Percentiles rank a stretch among this genome's conserved stretches.
Evolutionary conservation across 1,284 basidiomycete species (phyloP).

Genomic region (Cryptococcus floricola): DNA sequence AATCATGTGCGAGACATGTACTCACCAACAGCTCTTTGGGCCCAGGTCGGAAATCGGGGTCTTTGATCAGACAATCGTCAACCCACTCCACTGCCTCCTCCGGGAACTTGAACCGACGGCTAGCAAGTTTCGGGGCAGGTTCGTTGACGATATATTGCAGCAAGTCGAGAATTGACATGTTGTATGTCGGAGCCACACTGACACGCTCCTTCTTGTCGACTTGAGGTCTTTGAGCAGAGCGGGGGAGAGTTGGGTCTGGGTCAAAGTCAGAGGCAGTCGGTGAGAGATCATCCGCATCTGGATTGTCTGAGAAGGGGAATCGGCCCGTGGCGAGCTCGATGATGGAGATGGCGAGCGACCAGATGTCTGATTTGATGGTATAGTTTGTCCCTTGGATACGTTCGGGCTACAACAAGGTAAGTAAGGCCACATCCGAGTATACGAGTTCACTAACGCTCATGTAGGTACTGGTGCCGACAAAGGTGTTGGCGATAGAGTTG

Average conservation of each 20-base stretch:
- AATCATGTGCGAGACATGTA: not conserved
- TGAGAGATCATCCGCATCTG: constrained; percentile 55
- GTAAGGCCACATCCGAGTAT: not conserved
- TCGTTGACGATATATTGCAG: constrained; percentile 98
- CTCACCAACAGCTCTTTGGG: constrained; percentile 72
- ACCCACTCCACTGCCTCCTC: constrained; percentile 70
- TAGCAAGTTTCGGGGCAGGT: constrained; percentile 73
- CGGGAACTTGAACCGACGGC: constrained; percentile 55
- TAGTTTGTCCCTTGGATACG: constrained; percentile 98
- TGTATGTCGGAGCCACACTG: constrained; percentile 77
- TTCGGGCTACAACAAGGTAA: constrained; percentile 67
- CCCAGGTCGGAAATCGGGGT: constrained; percentile 68
- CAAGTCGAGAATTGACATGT: constrained; percentile 94
- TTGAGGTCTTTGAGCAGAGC: constrained; percentile 31
- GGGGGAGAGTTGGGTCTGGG: constrained; percentile 42
- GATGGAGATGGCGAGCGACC: constrained; percentile 91
- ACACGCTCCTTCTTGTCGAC: constrained; percentile 27
- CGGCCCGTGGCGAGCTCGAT: constrained; percentile 92
- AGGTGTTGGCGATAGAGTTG: constrained; percentile 97
- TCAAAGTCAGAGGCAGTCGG: constrained; percentile 23
- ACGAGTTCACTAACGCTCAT: constrained; percentile 77
- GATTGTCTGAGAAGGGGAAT: constrained; percentile 80
- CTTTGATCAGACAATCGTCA: constrained; percentile 77
- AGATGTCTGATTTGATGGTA: constrained; percentile 95
- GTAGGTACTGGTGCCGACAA: constrained; percentile 97